Evolutionary conservation across 2,329 filamentous ascomycete species (phyloP).

Genomic region (Colletotrichum sp.): DNA sequence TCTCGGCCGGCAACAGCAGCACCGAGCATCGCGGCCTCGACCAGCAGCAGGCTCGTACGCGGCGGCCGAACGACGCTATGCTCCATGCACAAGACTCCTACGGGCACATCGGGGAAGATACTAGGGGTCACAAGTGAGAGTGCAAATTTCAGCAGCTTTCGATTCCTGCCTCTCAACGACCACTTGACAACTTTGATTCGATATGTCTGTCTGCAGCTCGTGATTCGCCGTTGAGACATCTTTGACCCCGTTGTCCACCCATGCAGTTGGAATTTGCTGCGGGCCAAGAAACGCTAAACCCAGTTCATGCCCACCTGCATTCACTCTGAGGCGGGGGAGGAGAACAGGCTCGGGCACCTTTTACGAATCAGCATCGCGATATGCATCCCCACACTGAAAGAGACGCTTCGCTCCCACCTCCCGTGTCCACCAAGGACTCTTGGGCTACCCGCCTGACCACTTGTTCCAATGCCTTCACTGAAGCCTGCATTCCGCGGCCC

Average conservation of each 20-base stretch:
- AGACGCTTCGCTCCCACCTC: neutral
- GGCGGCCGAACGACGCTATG: neutral
- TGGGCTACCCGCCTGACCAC: slow-evolving; percentile 6
- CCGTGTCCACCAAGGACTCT: neutral
- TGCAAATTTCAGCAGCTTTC: neutral
- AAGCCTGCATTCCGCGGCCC: neutral
- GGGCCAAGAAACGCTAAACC: slow-evolving; percentile 14
- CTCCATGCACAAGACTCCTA: neutral
- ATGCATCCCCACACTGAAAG: slow-evolving; percentile 8
- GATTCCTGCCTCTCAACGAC: neutral
- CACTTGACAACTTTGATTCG: neutral
- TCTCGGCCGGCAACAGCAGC: neutral
- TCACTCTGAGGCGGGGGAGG: neutral
- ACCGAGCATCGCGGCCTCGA: neutral
- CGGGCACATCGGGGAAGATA: neutral
- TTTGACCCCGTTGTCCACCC: neutral
- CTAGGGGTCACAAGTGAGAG: neutral
- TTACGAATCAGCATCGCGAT: slow-evolving; percentile 9
- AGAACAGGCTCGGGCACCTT: neutral
- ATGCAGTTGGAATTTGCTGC: slow-evolving; percentile 9
- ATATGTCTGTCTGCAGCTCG: neutral
- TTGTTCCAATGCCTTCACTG: neutral
- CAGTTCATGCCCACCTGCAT: slow-evolving; percentile 4
- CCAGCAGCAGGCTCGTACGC: neutral
- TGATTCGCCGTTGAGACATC: neutral